Conservation (phyloP, 345 rosid species). For the Aegle marmelos region DNA sequence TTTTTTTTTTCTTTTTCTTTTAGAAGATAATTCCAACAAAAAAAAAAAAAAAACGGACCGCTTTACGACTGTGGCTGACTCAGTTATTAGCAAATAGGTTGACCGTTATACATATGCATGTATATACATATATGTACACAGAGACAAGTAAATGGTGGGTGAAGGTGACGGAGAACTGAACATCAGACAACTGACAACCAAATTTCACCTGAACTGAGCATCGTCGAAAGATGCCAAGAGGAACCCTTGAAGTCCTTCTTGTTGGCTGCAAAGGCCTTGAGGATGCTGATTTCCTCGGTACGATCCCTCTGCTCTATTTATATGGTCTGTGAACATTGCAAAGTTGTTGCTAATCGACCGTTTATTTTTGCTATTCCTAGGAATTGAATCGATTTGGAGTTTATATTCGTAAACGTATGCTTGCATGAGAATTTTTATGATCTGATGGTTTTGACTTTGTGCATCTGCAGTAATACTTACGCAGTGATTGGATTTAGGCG, state of each 20-base stretch:
- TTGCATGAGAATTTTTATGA: not conserved
- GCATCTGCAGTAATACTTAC: not conserved
- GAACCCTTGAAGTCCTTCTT: conserved; percentile 47
- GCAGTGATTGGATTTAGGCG: not conserved
- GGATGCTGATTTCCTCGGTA: conserved; percentile 38
- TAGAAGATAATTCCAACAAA: too few species aligned
- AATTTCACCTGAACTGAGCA: not conserved
- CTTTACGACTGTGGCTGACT: too few species aligned
- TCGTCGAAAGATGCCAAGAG: conserved; percentile 32
- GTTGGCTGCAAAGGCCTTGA: conserved; percentile 44
- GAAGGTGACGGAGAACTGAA: not conserved
- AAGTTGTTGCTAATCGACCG: too few species aligned
- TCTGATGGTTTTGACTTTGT: not conserved
- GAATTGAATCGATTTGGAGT: not conserved
- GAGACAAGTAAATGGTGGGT: too few species aligned
- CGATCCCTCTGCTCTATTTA: not conserved
- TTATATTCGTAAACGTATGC: not conserved
- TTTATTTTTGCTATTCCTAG: not conserved
- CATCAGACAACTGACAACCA: not conserved
- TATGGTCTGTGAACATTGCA: not conserved
- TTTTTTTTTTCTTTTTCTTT: too few species aligned
- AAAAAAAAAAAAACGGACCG: too few species aligned
- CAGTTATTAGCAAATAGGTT: too few species aligned
- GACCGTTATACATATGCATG: too few species aligned
- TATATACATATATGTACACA: too few species aligned